These are phyloP conservation scores for Barnettozyma wickerhamii DNA, from an alignment of 805 yeast genomes.

Conservation along the genomic window DNA sequence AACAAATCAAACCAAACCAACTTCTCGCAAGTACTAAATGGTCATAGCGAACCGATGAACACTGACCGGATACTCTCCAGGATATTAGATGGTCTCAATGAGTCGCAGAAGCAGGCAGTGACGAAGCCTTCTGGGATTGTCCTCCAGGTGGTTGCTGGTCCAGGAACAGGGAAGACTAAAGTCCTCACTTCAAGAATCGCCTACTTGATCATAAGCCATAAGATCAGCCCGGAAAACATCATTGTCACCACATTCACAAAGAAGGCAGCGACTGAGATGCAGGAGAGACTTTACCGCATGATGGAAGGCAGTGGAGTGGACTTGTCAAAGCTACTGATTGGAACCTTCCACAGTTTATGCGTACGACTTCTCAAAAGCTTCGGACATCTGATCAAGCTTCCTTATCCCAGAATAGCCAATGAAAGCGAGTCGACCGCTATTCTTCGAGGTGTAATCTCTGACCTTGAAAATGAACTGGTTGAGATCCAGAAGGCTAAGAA, in stretches of 20 bases:
- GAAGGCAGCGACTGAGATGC: slow-evolving; percentile 87
- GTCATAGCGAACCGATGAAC: not conserved
- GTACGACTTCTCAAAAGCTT: slow-evolving; percentile 49
- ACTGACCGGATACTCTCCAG: not conserved
- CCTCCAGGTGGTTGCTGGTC: slow-evolving; percentile 57
- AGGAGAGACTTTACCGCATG: slow-evolving; percentile 46
- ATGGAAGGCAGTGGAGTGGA: slow-evolving; percentile 31
- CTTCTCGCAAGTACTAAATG: too few relatives aligned
- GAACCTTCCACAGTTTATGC: slow-evolving; percentile 90
- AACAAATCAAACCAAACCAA: too few relatives aligned
- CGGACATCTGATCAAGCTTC: slow-evolving; percentile 47
- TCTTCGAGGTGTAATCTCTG: slow-evolving; percentile 36
- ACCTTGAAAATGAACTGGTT: slow-evolving; percentile 4
- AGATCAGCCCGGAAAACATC: slow-evolving; percentile 55
- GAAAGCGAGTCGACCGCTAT: slow-evolving; percentile 54
- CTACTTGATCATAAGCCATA: slow-evolving; percentile 47
- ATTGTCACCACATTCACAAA: slow-evolving; percentile 91
- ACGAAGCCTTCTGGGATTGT: slow-evolving; percentile 35
- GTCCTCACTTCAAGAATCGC: slow-evolving; percentile 80
- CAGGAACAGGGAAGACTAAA: slow-evolving; percentile 77
- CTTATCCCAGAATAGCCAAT: slow-evolving; percentile 52
- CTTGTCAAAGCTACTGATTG: slow-evolving; percentile 53
- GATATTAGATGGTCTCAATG: slow-evolving; percentile 29
- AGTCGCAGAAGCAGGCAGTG: slow-evolving; percentile 42
- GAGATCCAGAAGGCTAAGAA: not conserved